Base-by-base conservation (phyloP, 768 basidiomycete species). In the Hericium erinaceus region DNA sequence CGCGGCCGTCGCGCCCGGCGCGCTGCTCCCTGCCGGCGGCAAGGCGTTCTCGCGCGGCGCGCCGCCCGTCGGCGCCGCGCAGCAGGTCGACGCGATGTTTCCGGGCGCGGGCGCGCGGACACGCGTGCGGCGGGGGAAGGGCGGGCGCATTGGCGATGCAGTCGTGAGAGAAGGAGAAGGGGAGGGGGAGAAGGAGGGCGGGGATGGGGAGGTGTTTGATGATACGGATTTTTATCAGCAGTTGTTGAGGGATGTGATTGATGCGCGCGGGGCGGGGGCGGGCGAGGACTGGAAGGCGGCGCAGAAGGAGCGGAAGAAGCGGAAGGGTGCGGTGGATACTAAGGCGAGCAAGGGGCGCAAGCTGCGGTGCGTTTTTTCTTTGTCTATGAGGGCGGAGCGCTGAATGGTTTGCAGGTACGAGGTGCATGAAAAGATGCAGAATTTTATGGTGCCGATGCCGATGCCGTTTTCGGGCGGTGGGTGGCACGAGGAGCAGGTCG, bases 401-500 rank as follows among this genome's bases (percentile, higher is more conserved):
- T 18, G 22, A 48, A 39, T 12, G 39, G 65, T 52, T 57, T 55
- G 57, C 67, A 89, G 91, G 56, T 97, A 93, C 69, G 89, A 95
- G 61, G 84, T 91, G 1, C 97, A 98, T 66, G 94, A 98, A 65
- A 98, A 97, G 74, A 75, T 97, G 52, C 91, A 94, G 69, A 93
- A 94, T 70, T 98, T 98, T 68, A 95, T 95, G 88, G 91, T 94
- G 1, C 95, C 95, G 6, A 84, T 94, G 12, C 80, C 82, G 7
- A 61, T 63, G 18, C 68, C 75, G 13, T 22, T 46, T 46, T 18
- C 28, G 20, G 68, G 72, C 38, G 83, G 83, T 28, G 79, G 74
- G 56, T 99, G 97, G 97, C 92, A 95, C 61, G 93, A 98, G 59
- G 92, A 93, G 66, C 97, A 98, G 73, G 80, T 94, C 55, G 95